Evolutionary conservation across 306 rosid species (phyloP), one percentile per base, ranked within the genome.

Genomic region (Coriaria nepalensis): DNA sequence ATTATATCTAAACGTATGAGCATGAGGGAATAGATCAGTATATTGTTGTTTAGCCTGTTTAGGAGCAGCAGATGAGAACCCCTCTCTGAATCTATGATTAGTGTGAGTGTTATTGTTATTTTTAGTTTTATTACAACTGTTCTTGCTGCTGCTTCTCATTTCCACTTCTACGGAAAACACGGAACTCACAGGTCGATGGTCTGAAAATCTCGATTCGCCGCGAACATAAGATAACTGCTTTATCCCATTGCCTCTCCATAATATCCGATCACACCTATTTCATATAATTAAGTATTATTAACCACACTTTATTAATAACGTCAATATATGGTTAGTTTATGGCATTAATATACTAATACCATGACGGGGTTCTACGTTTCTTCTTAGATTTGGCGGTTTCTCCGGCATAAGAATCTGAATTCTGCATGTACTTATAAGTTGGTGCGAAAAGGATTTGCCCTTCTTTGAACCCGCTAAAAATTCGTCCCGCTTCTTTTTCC

Each of bases 341-440:
- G n/a, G n/a, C n/a, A n/a, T n/a, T n/a, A n/a, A n/a, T n/a, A n/a
- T n/a, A n/a, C n/a, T n/a, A 37, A 7, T 70, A 85, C 93, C 96
- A 86, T 44, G 96, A 86, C 0, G 96, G 96, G 4, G 96, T 86
- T 57, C 96, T 66, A 4, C 93, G 90, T 72, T 86, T 86, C 73
- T 68, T 82, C 76, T 79, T 86, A 47, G 96, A 79, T 62, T 86
- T 77, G 44, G 65, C 59, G 0, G 90, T 82, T 58, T 86, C 96
- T 8, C 96, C 96, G 4, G 90, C 81, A 42, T 86, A 86, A 49
- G 86, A 75, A 47, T 86, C 93, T 12, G 96, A 82, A 61, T 86
- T 82, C 0, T 79, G 93, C 29, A 83, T 67, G 47, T 86, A 86
- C 69, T 86, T 86, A 61, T 86, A 82, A 53, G 96, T 86, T 0